Conservation (phyloP, 257 asterid species). For the Fraxinus cuspidata region DNA sequence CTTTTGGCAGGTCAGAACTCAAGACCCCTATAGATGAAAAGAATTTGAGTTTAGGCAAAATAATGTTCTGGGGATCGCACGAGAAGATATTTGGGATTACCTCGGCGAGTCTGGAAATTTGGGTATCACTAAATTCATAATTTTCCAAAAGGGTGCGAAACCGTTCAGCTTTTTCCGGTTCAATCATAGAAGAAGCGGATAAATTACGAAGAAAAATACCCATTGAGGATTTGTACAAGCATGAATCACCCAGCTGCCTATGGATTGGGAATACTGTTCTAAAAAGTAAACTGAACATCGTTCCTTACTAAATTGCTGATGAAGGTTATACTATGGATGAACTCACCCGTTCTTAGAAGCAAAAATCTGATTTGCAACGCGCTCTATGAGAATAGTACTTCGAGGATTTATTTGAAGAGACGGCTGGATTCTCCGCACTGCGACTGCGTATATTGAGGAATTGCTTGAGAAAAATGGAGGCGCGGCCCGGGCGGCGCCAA, state of each 20-base stretch:
- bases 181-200: background rate
- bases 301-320: background rate
- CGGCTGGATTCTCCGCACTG: background rate
- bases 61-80: slow-evolving; percentile 14
- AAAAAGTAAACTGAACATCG: background rate
- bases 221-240: slow-evolving; percentile 22
- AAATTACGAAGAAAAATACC: background rate
- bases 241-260: background rate
- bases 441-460: background rate
- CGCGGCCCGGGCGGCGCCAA: background rate
- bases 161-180: background rate
- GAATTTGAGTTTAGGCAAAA: slow-evolving; percentile 37
- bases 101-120: slow-evolving; percentile 19
- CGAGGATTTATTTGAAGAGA: background rate
- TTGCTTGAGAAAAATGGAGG: background rate
- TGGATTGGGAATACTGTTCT: background rate
- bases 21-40: slow-evolving; percentile 32
- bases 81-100: slow-evolving; percentile 3
- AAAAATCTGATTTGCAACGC: background rate
- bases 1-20: background rate
- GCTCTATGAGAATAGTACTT: background rate
- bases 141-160: background rate
- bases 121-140: slow-evolving; percentile 23
- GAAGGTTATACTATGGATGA: background rate
- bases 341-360: background rate